Base-by-base conservation (phyloP, 352 stramenopile species). In the Globisporangium alternatum region DNA sequence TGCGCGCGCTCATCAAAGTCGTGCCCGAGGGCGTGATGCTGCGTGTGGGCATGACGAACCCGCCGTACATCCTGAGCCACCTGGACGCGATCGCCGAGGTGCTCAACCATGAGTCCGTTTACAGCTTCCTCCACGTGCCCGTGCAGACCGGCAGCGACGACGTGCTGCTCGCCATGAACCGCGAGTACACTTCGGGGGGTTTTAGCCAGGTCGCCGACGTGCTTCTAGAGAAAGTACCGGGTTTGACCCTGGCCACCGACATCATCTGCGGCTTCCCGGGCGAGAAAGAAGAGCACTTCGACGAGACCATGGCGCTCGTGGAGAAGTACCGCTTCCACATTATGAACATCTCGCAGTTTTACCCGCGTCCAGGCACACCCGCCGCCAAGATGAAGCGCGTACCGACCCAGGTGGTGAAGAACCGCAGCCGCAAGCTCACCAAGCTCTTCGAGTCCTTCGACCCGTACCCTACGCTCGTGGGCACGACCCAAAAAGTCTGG, bases 321-420 rank as follows among this genome's bases (percentile, higher is more conserved):
- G 75, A 88, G 48, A 81, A 95, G 41, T 97, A 97, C 66, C 74
- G 78, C 41, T 97, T 98, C 63, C 77, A 90, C 64, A 93, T 97
- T 62, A 88, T 96, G 70, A 98, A 98, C 69, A 98, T 98, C 67
- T 97, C 90, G 35, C 87, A 97, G 68, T 98, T 98, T 62, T 98
- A 98, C 70, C 89, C 91, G 39, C 86, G 92, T 0, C 91, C 91
- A 5, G 91, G 91, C 21, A 98, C 92, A 9, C 89, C 90, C 0
- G 92, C 91, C 5, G 92, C 92, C 6, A 91, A 90, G 60, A 97
- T 98, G 90, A 87, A 83, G 56, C 86, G 87, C 49, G 80, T 98
- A 22, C 73, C 80, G 9, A 97, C 88, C 0, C 80, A 94, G 31
- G 70, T 97, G 17, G 89, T 97, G 33, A 98, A 98, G 73, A 88